Percentiles rank a stretch among this genome's conserved stretches.
Conservation (phyloP, 495 filamentous ascomycete species). For the Lichenothelia convexa region DNA sequence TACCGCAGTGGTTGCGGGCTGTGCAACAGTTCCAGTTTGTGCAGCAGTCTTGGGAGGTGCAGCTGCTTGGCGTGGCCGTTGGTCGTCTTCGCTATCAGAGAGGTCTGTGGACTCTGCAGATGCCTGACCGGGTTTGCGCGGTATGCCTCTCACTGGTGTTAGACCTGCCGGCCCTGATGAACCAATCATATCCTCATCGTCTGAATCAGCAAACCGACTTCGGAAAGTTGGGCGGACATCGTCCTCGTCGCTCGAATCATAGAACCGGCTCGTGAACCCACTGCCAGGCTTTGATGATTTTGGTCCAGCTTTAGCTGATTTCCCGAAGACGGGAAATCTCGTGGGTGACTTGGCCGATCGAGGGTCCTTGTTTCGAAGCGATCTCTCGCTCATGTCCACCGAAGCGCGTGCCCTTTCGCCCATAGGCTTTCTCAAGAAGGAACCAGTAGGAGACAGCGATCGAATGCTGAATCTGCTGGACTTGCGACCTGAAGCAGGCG, state of each 20-base stretch:
- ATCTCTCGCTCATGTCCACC: slow-evolving; percentile 21
- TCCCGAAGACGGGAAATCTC: slow-evolving; percentile 1
- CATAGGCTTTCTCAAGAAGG: slow-evolving; percentile 4
- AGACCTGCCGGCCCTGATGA: slow-evolving; percentile 18
- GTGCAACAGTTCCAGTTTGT: slow-evolving; percentile 6
- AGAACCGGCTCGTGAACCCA: slow-evolving; percentile 35
- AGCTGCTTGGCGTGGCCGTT: neutral
- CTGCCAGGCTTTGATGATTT: slow-evolving; percentile 15
- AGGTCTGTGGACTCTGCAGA: slow-evolving; percentile 46
- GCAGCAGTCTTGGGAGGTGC: neutral
- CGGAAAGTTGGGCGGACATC: slow-evolving; percentile 33
- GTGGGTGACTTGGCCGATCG: slow-evolving; percentile 9
- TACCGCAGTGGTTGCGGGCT: slow-evolving; percentile 12
- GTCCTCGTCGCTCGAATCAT: slow-evolving; percentile 60
- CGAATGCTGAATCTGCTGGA: slow-evolving; percentile 25
- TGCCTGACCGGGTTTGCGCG: slow-evolving; percentile 35
- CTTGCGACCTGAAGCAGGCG: slow-evolving; percentile 14
- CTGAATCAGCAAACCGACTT: slow-evolving; percentile 69
- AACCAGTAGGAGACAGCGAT: slow-evolving; percentile 24
- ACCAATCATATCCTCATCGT: slow-evolving; percentile 43
- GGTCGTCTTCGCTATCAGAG: slow-evolving; percentile 24
- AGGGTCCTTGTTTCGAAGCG: slow-evolving; percentile 31
- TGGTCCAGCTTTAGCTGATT: slow-evolving; percentile 7
- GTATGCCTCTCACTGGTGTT: slow-evolving; percentile 47
- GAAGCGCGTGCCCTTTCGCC: too few relatives aligned